phyloP scores from a whole-genome alignment of 306 rosid species.

The Astragalus membranaceus region DNA sequence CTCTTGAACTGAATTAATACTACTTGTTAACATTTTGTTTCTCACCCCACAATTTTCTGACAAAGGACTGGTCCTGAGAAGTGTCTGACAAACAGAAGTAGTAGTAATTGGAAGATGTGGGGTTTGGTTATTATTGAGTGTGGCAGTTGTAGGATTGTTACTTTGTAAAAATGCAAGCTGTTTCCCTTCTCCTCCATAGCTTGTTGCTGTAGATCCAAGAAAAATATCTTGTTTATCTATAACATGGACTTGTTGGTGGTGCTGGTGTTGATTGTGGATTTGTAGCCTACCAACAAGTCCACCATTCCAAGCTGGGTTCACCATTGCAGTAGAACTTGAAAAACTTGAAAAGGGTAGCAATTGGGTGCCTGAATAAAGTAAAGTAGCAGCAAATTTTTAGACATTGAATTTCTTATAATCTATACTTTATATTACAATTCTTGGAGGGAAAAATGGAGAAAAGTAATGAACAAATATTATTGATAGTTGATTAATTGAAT shows the following conservation, averaged over 20 bases:
- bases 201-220: constrained; percentile 32
- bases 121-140: constrained; percentile 23
- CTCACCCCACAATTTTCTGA: constrained; percentile 34
- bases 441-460: no score
- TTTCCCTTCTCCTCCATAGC: constrained; percentile 30
- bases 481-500: no score
- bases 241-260: constrained; percentile 29
- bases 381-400: not conserved
- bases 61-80: constrained; percentile 27
- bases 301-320: constrained; percentile 49
- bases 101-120: constrained; percentile 19
- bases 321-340: constrained; percentile 39
- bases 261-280: constrained; percentile 27
- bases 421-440: no score
- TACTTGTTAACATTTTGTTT: constrained; percentile 27
- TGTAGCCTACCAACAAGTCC: constrained; percentile 35
- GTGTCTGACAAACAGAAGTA: constrained; percentile 38
- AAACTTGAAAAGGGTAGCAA: constrained; percentile 57
- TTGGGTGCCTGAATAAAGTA: constrained; percentile 51
- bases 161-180: constrained; percentile 40
- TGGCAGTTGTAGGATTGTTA: not conserved
- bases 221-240: constrained; percentile 41
- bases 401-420: not conserved
- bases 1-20: constrained; percentile 34
- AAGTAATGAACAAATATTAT: no score